These are phyloP conservation scores for Hamigera avellanea DNA, from an alignment of 495 filamentous ascomycete species.

Conservation along the genomic window DNA sequence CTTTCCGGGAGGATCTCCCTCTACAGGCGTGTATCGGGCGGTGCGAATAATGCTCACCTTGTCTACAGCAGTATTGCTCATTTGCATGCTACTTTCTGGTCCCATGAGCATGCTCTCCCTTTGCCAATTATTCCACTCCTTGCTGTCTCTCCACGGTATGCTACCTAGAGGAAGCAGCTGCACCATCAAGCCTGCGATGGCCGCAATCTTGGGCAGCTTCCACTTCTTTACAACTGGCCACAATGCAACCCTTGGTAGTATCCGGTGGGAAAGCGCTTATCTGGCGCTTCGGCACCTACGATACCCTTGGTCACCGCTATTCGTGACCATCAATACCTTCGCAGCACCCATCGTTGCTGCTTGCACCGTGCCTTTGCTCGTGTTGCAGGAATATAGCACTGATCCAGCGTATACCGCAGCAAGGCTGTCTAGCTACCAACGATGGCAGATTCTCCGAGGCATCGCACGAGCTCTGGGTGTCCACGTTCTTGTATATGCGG, in stretches of 20 bases:
- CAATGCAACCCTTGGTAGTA: conserved; percentile 73
- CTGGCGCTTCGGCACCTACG: conserved; percentile 70
- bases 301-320: conserved; percentile 81
- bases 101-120: too few relatives aligned
- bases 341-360: conserved; percentile 78
- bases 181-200: conserved; percentile 68
- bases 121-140: too few relatives aligned
- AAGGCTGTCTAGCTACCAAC: too few relatives aligned
- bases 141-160: conserved; percentile 66
- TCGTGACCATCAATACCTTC: conserved; percentile 76
- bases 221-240: conserved; percentile 98
- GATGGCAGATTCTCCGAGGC: too few relatives aligned
- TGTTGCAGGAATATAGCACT: conserved; percentile 91
- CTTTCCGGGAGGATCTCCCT: too few relatives aligned
- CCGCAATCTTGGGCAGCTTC: conserved; percentile 77
- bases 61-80: too few relatives aligned
- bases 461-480: too few relatives aligned
- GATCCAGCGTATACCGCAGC: too few relatives aligned
- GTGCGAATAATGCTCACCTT: too few relatives aligned
- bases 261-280: conserved; percentile 97
- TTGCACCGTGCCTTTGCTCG: conserved; percentile 64
- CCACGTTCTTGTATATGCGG: conserved; percentile 59
- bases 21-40: too few relatives aligned
- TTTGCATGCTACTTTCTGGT: too few relatives aligned
- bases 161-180: conserved; percentile 69